These are phyloP conservation scores for Backusella circina DNA, from an alignment of 192 early-diverging fungal species.

Conservation along the genomic window DNA sequence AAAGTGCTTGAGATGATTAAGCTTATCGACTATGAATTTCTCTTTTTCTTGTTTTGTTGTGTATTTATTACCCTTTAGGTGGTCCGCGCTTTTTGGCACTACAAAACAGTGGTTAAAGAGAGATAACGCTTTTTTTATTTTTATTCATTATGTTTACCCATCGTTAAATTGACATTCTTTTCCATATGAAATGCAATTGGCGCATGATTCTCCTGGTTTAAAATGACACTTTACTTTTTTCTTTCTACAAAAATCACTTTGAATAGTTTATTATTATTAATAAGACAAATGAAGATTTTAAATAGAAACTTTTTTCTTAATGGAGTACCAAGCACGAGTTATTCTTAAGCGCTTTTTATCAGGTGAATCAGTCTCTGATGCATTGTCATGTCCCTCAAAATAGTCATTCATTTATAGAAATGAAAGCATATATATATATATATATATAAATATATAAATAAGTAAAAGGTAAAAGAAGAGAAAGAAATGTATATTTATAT, in stretches of 20 bases:
- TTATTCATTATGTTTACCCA: conserved; percentile 11
- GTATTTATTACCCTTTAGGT: conserved; percentile 20
- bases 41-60: neutral
- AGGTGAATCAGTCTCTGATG: neutral
- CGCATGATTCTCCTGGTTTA: conserved; percentile 16
- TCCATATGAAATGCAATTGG: conserved; percentile 26
- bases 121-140: neutral
- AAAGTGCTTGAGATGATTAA: neutral
- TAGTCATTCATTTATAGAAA: neutral
- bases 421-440: neutral
- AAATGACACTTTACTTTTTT: conserved; percentile 36
- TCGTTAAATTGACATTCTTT: conserved; percentile 30
- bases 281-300: neutral
- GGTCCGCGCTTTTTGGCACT: conserved; percentile 18
- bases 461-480: neutral
- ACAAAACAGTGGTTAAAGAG: neutral
- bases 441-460: neutral
- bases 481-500: neutral
- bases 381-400: neutral
- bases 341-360: conserved; percentile 6
- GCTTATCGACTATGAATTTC: too few species aligned
- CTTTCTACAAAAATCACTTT: conserved; percentile 31
- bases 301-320: too few species aligned
- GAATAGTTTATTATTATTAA: neutral
- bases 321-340: conserved; percentile 17